Evolutionary conservation across 306 rosid species (phyloP).

Genomic region (Sophora flavescens): DNA sequence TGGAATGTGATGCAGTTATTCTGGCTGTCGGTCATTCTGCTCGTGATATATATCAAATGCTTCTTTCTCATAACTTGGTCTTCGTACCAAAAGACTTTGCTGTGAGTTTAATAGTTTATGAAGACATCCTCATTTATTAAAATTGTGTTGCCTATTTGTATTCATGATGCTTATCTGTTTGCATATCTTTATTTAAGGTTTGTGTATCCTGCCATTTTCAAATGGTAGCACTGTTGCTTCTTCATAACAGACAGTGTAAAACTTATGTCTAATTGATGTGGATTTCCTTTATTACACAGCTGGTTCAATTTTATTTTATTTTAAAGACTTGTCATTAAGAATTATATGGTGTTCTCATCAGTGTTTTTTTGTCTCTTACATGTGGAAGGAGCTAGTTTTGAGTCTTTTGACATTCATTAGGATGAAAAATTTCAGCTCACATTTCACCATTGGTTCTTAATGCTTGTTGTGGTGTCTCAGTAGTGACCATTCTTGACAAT

Average conservation of each 20-base stretch:
- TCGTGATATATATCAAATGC: constrained; percentile 86
- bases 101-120: constrained; percentile 61
- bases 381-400: constrained; percentile 25
- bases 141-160: constrained; percentile 1
- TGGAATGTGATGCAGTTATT: constrained; percentile 80
- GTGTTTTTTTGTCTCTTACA: constrained; percentile 14
- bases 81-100: constrained; percentile 88
- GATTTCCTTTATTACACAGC: constrained; percentile 1
- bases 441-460: neutral
- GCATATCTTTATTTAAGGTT: neutral
- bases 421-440: neutral
- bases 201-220: constrained; percentile 24
- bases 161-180: constrained; percentile 7
- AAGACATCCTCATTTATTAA: constrained; percentile 28
- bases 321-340: constrained; percentile 7
- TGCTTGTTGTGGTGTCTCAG: neutral
- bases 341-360: neutral
- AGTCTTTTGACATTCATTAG: neutral
- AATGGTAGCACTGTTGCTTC: constrained; percentile 12
- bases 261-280: constrained; percentile 9
- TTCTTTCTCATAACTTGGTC: constrained; percentile 78
- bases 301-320: neutral
- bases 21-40: constrained; percentile 99
- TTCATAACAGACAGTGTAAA: constrained; percentile 9
- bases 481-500: constrained; percentile 16